Evolutionary conservation across 495 filamentous ascomycete species (phyloP).

Genomic region (Recurvomyces mirabilis): DNA sequence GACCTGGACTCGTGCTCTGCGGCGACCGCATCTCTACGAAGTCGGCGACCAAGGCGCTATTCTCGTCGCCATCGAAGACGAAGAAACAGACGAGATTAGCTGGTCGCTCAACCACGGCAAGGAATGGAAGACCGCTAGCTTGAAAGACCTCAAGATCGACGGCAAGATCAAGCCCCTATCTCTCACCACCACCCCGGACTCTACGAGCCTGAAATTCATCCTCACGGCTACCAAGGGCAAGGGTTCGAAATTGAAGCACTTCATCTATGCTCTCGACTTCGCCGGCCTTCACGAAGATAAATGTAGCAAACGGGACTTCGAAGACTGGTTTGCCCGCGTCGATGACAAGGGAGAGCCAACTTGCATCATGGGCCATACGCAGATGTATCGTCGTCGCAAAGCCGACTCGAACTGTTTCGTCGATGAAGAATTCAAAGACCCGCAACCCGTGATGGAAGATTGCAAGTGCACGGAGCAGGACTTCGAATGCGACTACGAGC

Average conservation of each 20-base stretch:
- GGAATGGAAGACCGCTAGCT: conserved; percentile 55
- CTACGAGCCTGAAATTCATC: conserved; percentile 80
- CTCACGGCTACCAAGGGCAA: conserved; percentile 43
- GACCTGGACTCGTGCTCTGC: conserved; percentile 62
- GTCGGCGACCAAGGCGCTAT: conserved; percentile 88
- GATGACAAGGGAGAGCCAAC: conserved; percentile 69
- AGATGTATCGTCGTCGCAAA: conserved; percentile 71
- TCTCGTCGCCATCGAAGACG: conserved; percentile 66
- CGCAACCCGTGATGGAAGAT: conserved; percentile 46
- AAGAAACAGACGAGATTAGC: conserved; percentile 50
- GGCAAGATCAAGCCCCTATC: conserved; percentile 47
- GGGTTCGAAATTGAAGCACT: conserved; percentile 38
- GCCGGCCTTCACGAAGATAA: conserved; percentile 65
- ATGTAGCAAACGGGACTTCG: conserved; percentile 71
- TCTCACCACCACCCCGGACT: conserved; percentile 79
- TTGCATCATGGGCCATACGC: conserved; percentile 91
- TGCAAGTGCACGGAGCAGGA: conserved; percentile 75
- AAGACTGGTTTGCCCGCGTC: conserved; percentile 73
- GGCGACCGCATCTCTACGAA: conserved; percentile 87
- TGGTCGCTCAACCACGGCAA: conserved; percentile 86
- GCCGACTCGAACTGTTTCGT: conserved; percentile 80
- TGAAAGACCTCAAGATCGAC: conserved; percentile 36
- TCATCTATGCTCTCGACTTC: conserved; percentile 71
- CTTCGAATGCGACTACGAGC: conserved; percentile 93
- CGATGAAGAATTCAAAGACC: conserved; percentile 63